Conservation (phyloP, 768 basidiomycete genomes). For the Psilocybe azurescens region DNA sequence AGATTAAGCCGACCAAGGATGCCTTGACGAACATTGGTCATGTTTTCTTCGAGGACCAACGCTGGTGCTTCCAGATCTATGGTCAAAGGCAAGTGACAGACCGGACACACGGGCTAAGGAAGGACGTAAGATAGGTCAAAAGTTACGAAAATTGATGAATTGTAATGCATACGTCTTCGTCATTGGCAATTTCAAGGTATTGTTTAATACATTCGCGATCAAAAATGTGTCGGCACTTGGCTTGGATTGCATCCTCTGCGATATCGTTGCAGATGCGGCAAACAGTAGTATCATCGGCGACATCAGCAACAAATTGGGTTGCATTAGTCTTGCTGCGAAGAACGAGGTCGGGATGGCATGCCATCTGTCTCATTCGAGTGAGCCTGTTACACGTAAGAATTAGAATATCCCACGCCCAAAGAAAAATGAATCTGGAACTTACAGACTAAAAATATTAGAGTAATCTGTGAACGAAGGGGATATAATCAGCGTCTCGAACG, state of each 20-base stretch:
- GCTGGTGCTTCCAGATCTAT: conserved; percentile 97
- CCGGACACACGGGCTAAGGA: conserved; percentile 85
- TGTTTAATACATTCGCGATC: conserved; percentile 96
- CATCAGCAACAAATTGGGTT: conserved; percentile 58
- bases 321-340: conserved; percentile 84
- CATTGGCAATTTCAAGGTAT: conserved; percentile 83
- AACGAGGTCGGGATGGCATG: conserved; percentile 94
- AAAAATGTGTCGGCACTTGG: conserved; percentile 93
- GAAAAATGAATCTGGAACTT: conserved; percentile 26
- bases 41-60: conserved; percentile 76
- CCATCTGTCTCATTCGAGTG: conserved; percentile 96
- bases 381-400: conserved; percentile 53
- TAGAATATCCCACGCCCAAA: background rate
- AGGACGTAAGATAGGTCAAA: conserved; percentile 3
- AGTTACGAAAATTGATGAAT: background rate
- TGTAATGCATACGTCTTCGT: conserved; percentile 52
- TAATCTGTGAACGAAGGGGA: conserved; percentile 59
- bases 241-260: conserved; percentile 95
- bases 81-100: conserved; percentile 90
- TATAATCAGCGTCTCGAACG: background rate
- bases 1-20: conserved; percentile 92
- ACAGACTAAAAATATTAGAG: conserved; percentile 88
- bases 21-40: conserved; percentile 71
- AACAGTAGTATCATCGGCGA: conserved; percentile 76
- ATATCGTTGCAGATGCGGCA: conserved; percentile 97